A percentile compares a stretch with the other conserved stretches of the same genome.
These are phyloP conservation scores for Podospora comata DNA, from an alignment of 495 filamentous ascomycete genomes.

Conservation along the genomic window DNA sequence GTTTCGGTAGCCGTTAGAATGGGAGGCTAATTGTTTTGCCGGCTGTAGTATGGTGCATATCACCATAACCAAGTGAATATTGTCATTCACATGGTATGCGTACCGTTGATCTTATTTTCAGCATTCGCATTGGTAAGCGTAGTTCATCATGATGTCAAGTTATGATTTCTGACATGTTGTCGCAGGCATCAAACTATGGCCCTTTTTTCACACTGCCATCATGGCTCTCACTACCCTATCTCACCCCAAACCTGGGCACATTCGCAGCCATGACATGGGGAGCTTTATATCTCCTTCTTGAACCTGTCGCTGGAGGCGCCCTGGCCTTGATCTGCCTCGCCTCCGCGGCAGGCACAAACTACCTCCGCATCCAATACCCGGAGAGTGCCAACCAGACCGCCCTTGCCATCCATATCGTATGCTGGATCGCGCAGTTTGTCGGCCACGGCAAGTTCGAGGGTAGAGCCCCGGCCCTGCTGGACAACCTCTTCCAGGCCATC, in stretches of 20 bases:
- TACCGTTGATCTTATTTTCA: constrained; percentile 79
- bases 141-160: background rate
- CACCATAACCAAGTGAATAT: constrained; percentile 89
- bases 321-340: constrained; percentile 70
- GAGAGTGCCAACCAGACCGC: constrained; percentile 67
- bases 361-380: constrained; percentile 65
- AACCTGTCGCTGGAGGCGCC: constrained; percentile 80
- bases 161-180: constrained; percentile 10
- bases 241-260: constrained; percentile 79
- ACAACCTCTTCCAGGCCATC: constrained; percentile 86
- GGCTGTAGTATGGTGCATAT: constrained; percentile 82
- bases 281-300: constrained; percentile 83
- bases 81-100: constrained; percentile 84
- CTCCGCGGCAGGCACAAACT: constrained; percentile 69
- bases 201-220: constrained; percentile 67
- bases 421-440: constrained; percentile 85
- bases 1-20: background rate
- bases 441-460: constrained; percentile 90
- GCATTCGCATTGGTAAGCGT: constrained; percentile 69
- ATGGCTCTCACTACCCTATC: constrained; percentile 65
- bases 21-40: constrained; percentile 13
- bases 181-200: constrained; percentile 72
- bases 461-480: constrained; percentile 80
- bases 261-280: constrained; percentile 67
- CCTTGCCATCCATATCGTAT: constrained; percentile 61